Conservation (phyloP, 2,329 filamentous ascomycete genomes). For the Pseudogymnoascus sp. region DNA sequence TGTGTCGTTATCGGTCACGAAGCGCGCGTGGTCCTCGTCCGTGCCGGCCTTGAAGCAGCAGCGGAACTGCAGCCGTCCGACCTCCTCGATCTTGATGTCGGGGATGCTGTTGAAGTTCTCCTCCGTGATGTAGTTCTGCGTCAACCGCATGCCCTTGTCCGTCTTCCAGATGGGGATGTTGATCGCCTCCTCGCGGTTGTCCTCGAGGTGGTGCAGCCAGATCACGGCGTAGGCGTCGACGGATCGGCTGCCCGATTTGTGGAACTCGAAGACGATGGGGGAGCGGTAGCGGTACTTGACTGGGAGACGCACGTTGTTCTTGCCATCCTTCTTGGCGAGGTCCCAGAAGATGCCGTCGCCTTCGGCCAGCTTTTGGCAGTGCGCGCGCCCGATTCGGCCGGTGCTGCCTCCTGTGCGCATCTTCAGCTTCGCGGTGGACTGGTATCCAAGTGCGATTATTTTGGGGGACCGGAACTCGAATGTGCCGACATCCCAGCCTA, state of each 20-base stretch:
- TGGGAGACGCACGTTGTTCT: constrained; percentile 59
- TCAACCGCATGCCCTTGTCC: constrained; percentile 62
- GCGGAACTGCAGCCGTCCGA: constrained; percentile 73
- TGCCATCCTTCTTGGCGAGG: constrained; percentile 39
- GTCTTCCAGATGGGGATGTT: constrained; percentile 90
- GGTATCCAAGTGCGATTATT: constrained; percentile 57
- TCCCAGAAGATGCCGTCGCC: constrained; percentile 54
- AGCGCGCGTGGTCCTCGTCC: constrained; percentile 74
- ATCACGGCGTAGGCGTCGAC: constrained; percentile 69
- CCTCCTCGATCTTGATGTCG: constrained; percentile 67
- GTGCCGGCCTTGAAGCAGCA: constrained; percentile 84
- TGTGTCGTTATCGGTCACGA: constrained; percentile 78
- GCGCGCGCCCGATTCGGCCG: constrained; percentile 56
- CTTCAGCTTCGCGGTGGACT: constrained; percentile 59
- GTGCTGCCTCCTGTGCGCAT: constrained; percentile 80
- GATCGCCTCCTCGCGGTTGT: constrained; percentile 68
- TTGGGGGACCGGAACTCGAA: constrained; percentile 75
- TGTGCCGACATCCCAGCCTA: constrained; percentile 92
- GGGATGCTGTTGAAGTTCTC: constrained; percentile 62
- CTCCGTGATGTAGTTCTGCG: constrained; percentile 87
- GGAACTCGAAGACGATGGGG: constrained; percentile 82
- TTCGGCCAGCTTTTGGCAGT: constrained; percentile 51
- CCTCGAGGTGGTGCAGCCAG: constrained; percentile 79
- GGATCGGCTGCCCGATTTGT: constrained; percentile 57
- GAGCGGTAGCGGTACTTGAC: constrained; percentile 87